Evolutionary conservation across 495 filamentous ascomycete species (phyloP).

Genomic region (Hypoxylon perforatum): DNA sequence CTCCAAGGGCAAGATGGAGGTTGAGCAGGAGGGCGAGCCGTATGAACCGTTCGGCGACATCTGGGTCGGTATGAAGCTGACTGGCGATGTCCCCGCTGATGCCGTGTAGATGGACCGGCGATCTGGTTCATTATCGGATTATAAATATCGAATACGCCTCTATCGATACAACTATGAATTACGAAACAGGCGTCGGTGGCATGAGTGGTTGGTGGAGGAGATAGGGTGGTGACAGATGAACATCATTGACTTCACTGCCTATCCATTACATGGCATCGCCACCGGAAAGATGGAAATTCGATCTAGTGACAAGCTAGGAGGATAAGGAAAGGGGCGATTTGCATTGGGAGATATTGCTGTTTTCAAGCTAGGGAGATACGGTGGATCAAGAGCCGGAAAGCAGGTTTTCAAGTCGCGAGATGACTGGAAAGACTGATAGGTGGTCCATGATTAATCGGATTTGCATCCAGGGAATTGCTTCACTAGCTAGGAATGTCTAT

Average conservation of each 20-base stretch:
- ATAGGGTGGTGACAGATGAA: neutral
- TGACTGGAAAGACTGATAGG: no score
- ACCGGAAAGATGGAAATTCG: neutral
- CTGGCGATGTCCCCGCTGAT: neutral
- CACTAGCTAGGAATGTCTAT: neutral
- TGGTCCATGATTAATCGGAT: no score
- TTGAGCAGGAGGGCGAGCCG: constrained; percentile 61
- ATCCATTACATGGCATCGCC: neutral
- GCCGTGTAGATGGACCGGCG: neutral
- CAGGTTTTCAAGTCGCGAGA: neutral
- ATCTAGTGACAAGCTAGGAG: neutral
- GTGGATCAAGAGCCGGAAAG: neutral
- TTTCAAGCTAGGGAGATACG: no score
- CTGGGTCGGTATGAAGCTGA: constrained; percentile 42
- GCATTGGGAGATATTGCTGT: neutral
- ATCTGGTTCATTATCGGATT: no score
- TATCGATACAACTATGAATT: no score
- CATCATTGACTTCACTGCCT: neutral
- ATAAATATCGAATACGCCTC: no score
- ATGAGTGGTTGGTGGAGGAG: neutral
- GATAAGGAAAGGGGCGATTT: neutral
- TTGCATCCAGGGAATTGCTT: neutral
- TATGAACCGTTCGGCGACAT: constrained; percentile 52
- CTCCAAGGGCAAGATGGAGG: constrained; percentile 68
- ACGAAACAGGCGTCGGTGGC: neutral